These are phyloP conservation scores for Aspergillus intermedius DNA, from an alignment of 2,329 filamentous ascomycete genomes.

Conservation along the genomic window DNA sequence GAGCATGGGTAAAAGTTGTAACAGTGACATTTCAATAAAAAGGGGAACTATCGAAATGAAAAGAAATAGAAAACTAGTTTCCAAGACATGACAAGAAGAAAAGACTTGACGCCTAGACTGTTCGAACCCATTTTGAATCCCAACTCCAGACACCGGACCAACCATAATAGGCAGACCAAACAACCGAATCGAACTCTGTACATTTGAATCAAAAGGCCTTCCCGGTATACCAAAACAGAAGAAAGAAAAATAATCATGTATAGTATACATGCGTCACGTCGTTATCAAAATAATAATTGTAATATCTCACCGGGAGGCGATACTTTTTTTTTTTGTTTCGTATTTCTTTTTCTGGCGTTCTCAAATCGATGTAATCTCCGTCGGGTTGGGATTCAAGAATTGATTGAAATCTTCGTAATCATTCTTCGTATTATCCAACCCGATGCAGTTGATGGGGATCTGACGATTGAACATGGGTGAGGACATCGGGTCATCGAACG, in stretches of 20 bases:
- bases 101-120: neutral
- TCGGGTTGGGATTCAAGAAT: constrained; percentile 33
- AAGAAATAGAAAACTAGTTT: constrained; percentile 3
- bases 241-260: constrained; percentile 17
- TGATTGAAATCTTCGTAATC: constrained; percentile 37
- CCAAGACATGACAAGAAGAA: constrained; percentile 6
- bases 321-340: neutral
- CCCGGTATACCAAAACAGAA: constrained; percentile 8
- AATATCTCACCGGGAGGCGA: neutral
- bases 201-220: neutral
- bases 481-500: constrained; percentile 28
- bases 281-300: constrained; percentile 13
- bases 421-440: constrained; percentile 23
- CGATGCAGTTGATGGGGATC: constrained; percentile 29
- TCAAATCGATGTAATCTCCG: constrained; percentile 33
- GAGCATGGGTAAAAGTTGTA: neutral
- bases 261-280: constrained; percentile 29
- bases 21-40: neutral
- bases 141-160: constrained; percentile 12
- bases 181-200: constrained; percentile 1
- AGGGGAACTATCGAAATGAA: constrained; percentile 1
- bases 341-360: neutral
- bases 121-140: constrained; percentile 9
- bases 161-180: constrained; percentile 10
- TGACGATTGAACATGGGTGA: constrained; percentile 33